These are phyloP conservation scores for Populus hybrid DNA, from an alignment of 441 rosid genomes.

Conservation along the genomic window DNA sequence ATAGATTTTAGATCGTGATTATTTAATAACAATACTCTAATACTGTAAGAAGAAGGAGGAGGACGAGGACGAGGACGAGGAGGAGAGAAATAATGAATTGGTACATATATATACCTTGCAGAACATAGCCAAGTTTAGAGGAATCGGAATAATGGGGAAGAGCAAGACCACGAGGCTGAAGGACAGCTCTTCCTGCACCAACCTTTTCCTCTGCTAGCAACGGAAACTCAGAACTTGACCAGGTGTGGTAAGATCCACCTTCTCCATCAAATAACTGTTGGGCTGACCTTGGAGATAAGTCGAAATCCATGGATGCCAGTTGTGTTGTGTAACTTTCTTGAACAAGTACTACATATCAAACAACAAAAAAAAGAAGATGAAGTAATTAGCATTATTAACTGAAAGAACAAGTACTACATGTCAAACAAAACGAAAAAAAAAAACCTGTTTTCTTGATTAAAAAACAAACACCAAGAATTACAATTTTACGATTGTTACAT, in stretches of 20 bases:
- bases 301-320: conserved; percentile 17
- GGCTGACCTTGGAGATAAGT: conserved; percentile 26
- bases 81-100: neutral
- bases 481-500: too few species aligned
- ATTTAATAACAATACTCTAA: too few species aligned
- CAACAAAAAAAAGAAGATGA: too few species aligned
- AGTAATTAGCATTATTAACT: neutral
- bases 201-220: conserved; percentile 21
- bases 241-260: conserved; percentile 29
- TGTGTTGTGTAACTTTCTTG: neutral
- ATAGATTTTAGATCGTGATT: too few species aligned
- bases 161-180: conserved; percentile 30
- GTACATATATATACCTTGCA: conserved; percentile 19
- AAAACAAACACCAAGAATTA: too few species aligned
- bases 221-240: conserved; percentile 25
- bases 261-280: conserved; percentile 21
- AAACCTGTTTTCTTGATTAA: too few species aligned
- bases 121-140: conserved; percentile 34
- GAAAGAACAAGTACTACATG: too few species aligned
- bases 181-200: conserved; percentile 24
- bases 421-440: too few species aligned
- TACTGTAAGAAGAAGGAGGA: too few species aligned
- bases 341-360: neutral
- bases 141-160: conserved; percentile 39
- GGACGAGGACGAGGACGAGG: too few species aligned